These are phyloP conservation scores for Aegilops longissima DNA, from an alignment of 176 grass and related monocot species.

Conservation along the genomic window DNA sequence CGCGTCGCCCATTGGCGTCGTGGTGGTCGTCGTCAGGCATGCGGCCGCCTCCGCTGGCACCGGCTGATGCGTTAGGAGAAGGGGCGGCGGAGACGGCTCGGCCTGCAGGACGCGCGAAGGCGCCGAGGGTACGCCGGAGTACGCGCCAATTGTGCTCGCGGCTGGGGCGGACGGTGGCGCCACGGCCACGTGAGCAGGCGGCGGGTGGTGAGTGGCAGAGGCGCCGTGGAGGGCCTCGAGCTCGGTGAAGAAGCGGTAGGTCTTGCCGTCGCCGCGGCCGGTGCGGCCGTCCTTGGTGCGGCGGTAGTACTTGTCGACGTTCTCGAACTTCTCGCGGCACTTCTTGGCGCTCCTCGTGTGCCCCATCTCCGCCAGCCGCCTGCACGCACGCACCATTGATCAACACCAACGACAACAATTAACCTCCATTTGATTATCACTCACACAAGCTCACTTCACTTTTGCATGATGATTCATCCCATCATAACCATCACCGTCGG, in stretches of 20 bases:
- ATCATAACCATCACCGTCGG: conserved; percentile 21
- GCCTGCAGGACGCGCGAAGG: not conserved
- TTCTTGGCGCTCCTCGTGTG: conserved; percentile 86
- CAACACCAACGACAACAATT: not conserved
- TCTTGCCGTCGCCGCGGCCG: conserved; percentile 65
- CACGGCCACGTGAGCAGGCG: not conserved
- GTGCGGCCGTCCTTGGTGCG: conserved; percentile 83
- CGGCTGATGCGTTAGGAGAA: not conserved
- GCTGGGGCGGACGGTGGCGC: not conserved
- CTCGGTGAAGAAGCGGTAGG: conserved; percentile 92
- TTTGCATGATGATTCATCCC: not conserved
- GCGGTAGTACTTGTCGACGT: conserved; percentile 99
- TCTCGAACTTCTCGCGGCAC: conserved; percentile 97
- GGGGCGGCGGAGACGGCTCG: conserved; percentile 6
- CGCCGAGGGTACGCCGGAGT: not conserved
- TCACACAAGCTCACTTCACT: not conserved
- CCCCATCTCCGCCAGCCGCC: conserved; percentile 73
- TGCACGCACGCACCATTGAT: conserved; percentile 41
- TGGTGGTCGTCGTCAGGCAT: not conserved
- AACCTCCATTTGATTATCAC: not conserved
- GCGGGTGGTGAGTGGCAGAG: not conserved
- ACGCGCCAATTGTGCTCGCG: not conserved
- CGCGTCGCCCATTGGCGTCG: conserved; percentile 15
- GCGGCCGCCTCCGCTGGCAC: not conserved
- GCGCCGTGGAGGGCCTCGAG: conserved; percentile 79